Evolutionary conservation across 1,284 basidiomycete genomes (phyloP).

Genomic region (Peniophora sp.): DNA sequence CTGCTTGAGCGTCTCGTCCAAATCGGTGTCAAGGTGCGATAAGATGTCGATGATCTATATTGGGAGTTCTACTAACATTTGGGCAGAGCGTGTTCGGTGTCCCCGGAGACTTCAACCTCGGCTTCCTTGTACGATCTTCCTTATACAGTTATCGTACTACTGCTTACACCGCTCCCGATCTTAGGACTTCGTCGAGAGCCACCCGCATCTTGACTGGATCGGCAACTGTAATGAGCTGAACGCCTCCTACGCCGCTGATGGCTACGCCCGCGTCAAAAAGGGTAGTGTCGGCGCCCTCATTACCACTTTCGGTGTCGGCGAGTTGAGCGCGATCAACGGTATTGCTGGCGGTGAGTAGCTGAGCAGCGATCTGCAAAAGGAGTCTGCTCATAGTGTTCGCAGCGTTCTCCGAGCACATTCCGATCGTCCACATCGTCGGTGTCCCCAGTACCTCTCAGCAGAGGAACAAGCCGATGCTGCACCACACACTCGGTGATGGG

Average conservation of each 20-base stretch:
- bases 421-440: slow-evolving; percentile 88
- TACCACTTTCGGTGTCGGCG: slow-evolving; percentile 90
- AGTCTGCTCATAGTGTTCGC: background rate
- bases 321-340: slow-evolving; percentile 77
- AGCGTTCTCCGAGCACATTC: slow-evolving; percentile 86
- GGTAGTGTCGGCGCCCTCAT: slow-evolving; percentile 65
- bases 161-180: background rate
- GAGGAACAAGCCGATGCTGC: slow-evolving; percentile 62
- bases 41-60: slow-evolving; percentile 3
- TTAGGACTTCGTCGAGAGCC: slow-evolving; percentile 81
- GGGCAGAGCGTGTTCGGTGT: slow-evolving; percentile 74
- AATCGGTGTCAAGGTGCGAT: slow-evolving; percentile 53
- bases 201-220: slow-evolving; percentile 77
- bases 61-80: slow-evolving; percentile 8
- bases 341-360: slow-evolving; percentile 56
- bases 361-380: background rate
- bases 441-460: slow-evolving; percentile 73
- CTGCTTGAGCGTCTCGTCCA: slow-evolving; percentile 66
- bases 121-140: slow-evolving; percentile 46
- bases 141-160: background rate
- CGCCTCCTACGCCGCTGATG: slow-evolving; percentile 89
- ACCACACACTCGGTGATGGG: slow-evolving; percentile 85
- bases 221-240: slow-evolving; percentile 91
- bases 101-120: slow-evolving; percentile 91
- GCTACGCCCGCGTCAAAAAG: slow-evolving; percentile 82